Base-by-base conservation (phyloP, 2,329 filamentous ascomycete species). In the Exophiala alcalophila region DNA sequence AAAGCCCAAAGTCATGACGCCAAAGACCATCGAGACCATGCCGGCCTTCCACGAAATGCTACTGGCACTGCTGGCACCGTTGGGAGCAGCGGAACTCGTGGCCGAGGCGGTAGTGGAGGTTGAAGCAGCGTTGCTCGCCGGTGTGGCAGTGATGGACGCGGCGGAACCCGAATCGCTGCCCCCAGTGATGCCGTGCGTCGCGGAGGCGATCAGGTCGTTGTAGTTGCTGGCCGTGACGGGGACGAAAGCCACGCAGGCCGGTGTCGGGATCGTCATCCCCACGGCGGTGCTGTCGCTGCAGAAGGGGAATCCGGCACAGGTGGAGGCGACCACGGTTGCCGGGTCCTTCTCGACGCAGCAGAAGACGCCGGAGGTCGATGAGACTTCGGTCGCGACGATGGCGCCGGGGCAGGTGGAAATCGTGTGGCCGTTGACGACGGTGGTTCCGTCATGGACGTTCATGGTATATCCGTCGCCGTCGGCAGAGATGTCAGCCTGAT, bases 151-250 rank as follows among this genome's bases (percentile, higher is more conserved):
- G 23, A n/a, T n/a, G 23, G 23, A 25, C 7, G 23, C 23, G 23
- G 23, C 7, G 23, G 23, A 7, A 7, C n/a, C 7, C 23, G 23
- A 7, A 25, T 23, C 7, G 15, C 32, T 35, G n/a, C n/a, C n/a
- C n/a, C n/a, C n/a, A n/a, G n/a, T n/a, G n/a, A n/a, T n/a, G n/a
- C n/a, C n/a, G 9, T 19, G 21, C 10, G 32, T 25, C 19, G 32
- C 32, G 10, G 16, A 21, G 7, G 32, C 32, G 7, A 40, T 20
- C 4, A 30, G 37, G 9, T 19, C 24, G 14, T 19, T 21, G 12
- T 31, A 40, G 37, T 40, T 30, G 14, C 14, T 19, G 5, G 37
- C 37, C 6, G 37, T 40, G 9, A 31, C 15, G 8, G 37, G 37
- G 5, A 33, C 32, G 16, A 16, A 12, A 14, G 37, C 23, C 8